Evolutionary conservation across 768 basidiomycete genomes (phyloP), one percentile per base, ranked within the genome.

Genomic region (Gloeopeniophorella convolvens): DNA sequence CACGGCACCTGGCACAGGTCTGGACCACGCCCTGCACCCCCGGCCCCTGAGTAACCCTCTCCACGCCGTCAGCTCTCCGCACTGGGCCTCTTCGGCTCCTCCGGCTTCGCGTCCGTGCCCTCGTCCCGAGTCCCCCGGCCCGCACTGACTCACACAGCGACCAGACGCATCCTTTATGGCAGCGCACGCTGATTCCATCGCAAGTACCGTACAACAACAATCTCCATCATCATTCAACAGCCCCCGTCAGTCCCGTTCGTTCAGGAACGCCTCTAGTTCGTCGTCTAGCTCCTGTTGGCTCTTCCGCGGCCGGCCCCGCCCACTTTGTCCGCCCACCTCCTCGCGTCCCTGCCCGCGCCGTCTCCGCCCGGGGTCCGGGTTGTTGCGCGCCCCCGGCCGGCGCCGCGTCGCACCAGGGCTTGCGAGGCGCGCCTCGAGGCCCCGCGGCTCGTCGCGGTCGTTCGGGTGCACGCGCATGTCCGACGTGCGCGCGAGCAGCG

Each of bases 271-370:
- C 27, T 91, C 89, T 40, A 91, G 69, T 60, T 92, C 89, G 42
- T 83, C 86, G 55, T 92, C 89, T 31, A 92, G 70, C 58, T 91
- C 86, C 66, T 85, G 78, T 62, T 82, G 81, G 1, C 79, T 85
- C 65, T 79, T 80, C 50, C 64, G 73, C 20, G 73, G 69, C 50
- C 71, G 70, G 23, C n/a, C 41, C 9, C 44, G 30, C 35, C 36
- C 75, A 68, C 32, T 69, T 65, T 48, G 26, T 48, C 45, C 56
- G 23, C 63, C 62, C 46, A 47, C 55, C 55, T 45, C 62, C 62
- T 54, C 51, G 43, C 42, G 48, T 56, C 42, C 46, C 45, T 45
- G 34, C 62, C 50, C 50, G 23, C 34, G 16, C 15, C 54, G 42
- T 18, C 21, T 48, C 37, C 18, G 24, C 15, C 42, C 40, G 27